These are phyloP conservation scores for Taphrina flavorubra DNA, from an alignment of 1,139 yeast genomes.

Conservation along the genomic window DNA sequence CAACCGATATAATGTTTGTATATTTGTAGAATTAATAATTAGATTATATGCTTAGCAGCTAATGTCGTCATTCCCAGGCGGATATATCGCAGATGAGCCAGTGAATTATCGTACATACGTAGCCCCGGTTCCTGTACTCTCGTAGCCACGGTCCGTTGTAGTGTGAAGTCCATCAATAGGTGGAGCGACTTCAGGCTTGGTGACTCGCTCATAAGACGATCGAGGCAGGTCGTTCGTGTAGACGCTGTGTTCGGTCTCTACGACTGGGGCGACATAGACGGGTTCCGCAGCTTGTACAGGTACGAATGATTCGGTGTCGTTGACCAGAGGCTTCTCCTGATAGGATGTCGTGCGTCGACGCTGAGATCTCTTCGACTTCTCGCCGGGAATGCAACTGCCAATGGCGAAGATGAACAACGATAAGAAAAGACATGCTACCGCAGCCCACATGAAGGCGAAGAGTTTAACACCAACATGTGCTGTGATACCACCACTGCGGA, in stretches of 20 bases:
- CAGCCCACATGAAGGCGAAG: slow-evolving; percentile 71
- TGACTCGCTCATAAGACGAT: slow-evolving; percentile 36
- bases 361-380: slow-evolving; percentile 2
- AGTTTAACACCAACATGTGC: slow-evolving; percentile 65
- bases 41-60: background rate
- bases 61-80: background rate
- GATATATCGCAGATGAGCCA: background rate
- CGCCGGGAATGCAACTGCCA: slow-evolving; percentile 47
- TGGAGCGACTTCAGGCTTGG: slow-evolving; percentile 11
- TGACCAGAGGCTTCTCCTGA: slow-evolving; percentile 37
- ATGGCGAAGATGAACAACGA: slow-evolving; percentile 51
- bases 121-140: slow-evolving; percentile 30
- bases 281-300: slow-evolving; percentile 27
- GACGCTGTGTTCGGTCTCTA: slow-evolving; percentile 9
- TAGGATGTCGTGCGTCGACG: slow-evolving; percentile 27
- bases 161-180: slow-evolving; percentile 39
- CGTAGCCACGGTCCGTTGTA: slow-evolving; percentile 16
- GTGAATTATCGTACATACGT: slow-evolving; percentile 25
- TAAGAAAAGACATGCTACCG: slow-evolving; percentile 58
- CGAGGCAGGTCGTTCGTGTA: slow-evolving; percentile 24
- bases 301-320: slow-evolving; percentile 30
- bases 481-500: slow-evolving; percentile 57
- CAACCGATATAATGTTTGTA: background rate
- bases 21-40: background rate
- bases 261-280: slow-evolving; percentile 26